A percentile compares a stretch with the other conserved stretches of the same genome.
These are phyloP conservation scores for Pseudocercospora fijiensis DNA, from an alignment of 2,329 filamentous ascomycete species.

Conservation along the genomic window DNA sequence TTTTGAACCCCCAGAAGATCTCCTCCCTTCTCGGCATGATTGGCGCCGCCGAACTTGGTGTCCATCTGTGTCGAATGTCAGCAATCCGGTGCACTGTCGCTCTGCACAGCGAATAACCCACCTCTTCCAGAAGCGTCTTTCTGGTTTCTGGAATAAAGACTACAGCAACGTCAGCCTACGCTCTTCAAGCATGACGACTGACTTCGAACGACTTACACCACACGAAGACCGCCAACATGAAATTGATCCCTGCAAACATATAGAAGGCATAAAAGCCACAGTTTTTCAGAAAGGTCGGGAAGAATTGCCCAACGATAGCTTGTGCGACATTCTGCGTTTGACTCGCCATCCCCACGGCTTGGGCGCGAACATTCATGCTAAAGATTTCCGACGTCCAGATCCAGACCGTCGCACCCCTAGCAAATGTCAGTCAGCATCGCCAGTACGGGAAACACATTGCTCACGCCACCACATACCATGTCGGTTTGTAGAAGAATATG, in stretches of 20 bases:
- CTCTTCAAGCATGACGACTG: neutral
- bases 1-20: constrained; percentile 45
- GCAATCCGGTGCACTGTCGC: neutral
- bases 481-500: constrained; percentile 56
- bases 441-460: neutral
- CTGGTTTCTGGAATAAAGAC: constrained; percentile 46
- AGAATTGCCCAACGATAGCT: constrained; percentile 68
- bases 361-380: constrained; percentile 69
- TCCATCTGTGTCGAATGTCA: constrained; percentile 45
- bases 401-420: constrained; percentile 51
- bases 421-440: neutral
- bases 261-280: constrained; percentile 57
- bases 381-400: constrained; percentile 70
- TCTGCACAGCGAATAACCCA: neutral
- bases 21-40: constrained; percentile 56
- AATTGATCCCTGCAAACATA: constrained; percentile 54
- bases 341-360: constrained; percentile 66
- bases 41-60: constrained; percentile 56
- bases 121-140: constrained; percentile 52
- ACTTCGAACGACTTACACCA: constrained; percentile 9
- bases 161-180: constrained; percentile 31
- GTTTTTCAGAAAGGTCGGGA: constrained; percentile 64
- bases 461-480: constrained; percentile 56
- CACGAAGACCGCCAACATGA: constrained; percentile 44
- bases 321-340: constrained; percentile 62